Evolutionary conservation across 495 filamentous ascomycete species (phyloP).

Genomic region (Trichoderma orchidacearum): DNA sequence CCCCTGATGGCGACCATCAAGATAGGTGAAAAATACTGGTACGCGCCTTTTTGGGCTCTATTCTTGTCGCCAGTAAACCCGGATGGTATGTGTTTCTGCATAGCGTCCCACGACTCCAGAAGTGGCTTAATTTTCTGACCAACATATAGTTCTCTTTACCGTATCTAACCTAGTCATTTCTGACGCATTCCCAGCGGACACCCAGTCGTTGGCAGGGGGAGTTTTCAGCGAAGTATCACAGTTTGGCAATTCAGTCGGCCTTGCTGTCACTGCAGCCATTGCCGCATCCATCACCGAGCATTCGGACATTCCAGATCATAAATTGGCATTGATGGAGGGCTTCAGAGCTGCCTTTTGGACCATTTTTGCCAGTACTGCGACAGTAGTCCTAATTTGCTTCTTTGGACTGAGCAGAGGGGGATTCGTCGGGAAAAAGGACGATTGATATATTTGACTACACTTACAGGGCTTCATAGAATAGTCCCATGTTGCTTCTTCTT

Average conservation of each 20-base stretch:
- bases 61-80: conserved; percentile 32
- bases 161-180: conserved; percentile 43
- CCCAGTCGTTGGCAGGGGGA: conserved; percentile 46
- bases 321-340: conserved; percentile 35
- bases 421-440: conserved; percentile 40
- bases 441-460: no score
- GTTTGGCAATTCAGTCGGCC: conserved; percentile 44
- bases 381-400: conserved; percentile 24
- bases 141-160: background rate
- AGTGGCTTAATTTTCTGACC: no score
- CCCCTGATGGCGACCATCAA: conserved; percentile 32
- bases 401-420: conserved; percentile 39
- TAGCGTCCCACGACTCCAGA: no score
- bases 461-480: no score
- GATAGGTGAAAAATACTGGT: conserved; percentile 38
- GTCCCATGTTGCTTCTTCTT: no score
- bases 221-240: conserved; percentile 49
- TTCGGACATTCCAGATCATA: conserved; percentile 12
- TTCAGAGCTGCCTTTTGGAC: conserved; percentile 50
- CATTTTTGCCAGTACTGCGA: conserved; percentile 34
- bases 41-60: conserved; percentile 34
- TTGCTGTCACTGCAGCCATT: conserved; percentile 45
- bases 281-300: conserved; percentile 34
- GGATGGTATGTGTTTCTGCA: background rate
- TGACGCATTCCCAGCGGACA: conserved; percentile 36